These are phyloP conservation scores for Flagelloscypha sp. DNA, from an alignment of 768 basidiomycete species.

Conservation along the genomic window DNA sequence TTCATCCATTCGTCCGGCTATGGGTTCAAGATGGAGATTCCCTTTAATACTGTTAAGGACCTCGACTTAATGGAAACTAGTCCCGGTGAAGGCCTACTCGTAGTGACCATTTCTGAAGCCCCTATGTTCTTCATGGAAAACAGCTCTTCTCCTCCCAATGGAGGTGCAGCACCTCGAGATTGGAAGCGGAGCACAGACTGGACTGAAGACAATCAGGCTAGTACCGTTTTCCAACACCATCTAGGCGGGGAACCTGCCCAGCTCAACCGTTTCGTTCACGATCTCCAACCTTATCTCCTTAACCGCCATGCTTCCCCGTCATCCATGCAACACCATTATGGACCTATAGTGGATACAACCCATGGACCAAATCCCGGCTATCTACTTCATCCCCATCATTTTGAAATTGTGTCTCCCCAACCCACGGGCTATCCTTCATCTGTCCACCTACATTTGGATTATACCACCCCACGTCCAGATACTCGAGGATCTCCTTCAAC, in stretches of 20 bases:
- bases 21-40: constrained; percentile 81
- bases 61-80: constrained; percentile 47
- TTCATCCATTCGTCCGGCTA: constrained; percentile 66
- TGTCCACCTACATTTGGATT: too few species aligned
- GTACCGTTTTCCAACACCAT: constrained; percentile 53
- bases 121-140: constrained; percentile 65
- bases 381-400: too few species aligned
- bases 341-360: too few species aligned
- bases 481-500: too few species aligned
- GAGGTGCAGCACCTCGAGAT: constrained; percentile 25
- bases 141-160: constrained; percentile 20
- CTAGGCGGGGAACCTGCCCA: constrained; percentile 58
- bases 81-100: constrained; percentile 49
- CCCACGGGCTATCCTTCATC: too few species aligned
- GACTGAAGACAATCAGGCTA: constrained; percentile 69
- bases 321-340: too few species aligned
- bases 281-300: too few species aligned
- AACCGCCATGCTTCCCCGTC: too few species aligned
- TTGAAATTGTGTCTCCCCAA: too few species aligned
- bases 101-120: constrained; percentile 56
- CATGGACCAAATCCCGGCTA: too few species aligned
- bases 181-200: constrained; percentile 70
- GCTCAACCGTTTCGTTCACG: constrained; percentile 46
- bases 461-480: too few species aligned
- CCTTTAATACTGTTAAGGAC: constrained; percentile 54